These are phyloP conservation scores for Neurospora pannonica DNA, from an alignment of 495 filamentous ascomycete genomes.

Conservation along the genomic window DNA sequence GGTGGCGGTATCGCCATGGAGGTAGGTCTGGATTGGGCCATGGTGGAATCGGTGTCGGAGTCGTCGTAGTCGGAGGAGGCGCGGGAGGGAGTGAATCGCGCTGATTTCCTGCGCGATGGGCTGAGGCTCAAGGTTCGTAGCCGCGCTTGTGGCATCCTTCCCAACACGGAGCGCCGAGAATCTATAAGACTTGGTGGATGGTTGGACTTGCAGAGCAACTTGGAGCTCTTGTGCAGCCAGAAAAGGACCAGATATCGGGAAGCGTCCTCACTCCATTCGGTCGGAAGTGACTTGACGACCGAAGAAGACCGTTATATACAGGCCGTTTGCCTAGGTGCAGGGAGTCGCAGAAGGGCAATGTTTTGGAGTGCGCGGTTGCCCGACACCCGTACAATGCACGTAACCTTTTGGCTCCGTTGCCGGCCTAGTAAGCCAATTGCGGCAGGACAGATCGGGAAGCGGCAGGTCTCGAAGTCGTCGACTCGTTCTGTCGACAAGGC, in stretches of 20 bases:
- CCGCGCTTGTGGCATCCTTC: constrained; percentile 37
- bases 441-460: background rate
- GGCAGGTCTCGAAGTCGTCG: background rate
- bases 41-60: constrained; percentile 34
- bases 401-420: constrained; percentile 13
- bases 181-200: background rate
- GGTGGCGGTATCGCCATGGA: constrained; percentile 55
- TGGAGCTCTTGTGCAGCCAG: constrained; percentile 5
- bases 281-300: constrained; percentile 4
- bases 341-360: constrained; percentile 11
- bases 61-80: constrained; percentile 31
- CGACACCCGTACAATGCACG: constrained; percentile 14
- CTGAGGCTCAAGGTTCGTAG: constrained; percentile 30
- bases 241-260: constrained; percentile 3
- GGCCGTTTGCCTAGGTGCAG: constrained; percentile 15
- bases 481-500: background rate
- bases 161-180: constrained; percentile 2
- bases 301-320: constrained; percentile 1
- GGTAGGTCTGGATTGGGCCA: constrained; percentile 36
- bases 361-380: constrained; percentile 17
- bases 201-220: constrained; percentile 3
- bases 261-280: constrained; percentile 14
- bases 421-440: constrained; percentile 8
- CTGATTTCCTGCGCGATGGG: constrained; percentile 27
- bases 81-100: constrained; percentile 25